Percentiles rank a stretch among this genome's conserved stretches.
Evolutionary conservation across 257 asterid species (phyloP).

Genomic region (Solanum gracilifrons): DNA sequence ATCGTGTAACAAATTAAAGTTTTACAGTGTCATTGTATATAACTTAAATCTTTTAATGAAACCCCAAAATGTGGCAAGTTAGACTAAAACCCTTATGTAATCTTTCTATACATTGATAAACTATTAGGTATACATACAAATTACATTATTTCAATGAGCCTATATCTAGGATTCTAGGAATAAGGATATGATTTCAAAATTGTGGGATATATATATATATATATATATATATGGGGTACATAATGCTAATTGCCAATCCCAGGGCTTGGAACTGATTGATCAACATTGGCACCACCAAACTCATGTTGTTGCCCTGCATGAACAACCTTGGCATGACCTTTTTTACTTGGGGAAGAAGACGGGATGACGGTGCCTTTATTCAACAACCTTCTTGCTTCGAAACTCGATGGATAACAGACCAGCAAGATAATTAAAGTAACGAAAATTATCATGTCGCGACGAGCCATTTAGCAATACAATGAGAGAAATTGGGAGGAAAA

Average conservation of each 20-base stretch:
- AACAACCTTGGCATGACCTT: neutral
- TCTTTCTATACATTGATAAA: neutral
- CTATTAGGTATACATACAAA: neutral
- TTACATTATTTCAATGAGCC: neutral
- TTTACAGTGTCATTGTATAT: neutral
- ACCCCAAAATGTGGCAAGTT: neutral
- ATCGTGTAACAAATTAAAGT: neutral
- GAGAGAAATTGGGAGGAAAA: neutral
- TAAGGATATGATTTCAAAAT: neutral
- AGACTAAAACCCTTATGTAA: neutral
- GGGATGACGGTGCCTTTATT: neutral
- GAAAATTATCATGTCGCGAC: neutral
- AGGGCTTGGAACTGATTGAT: neutral
- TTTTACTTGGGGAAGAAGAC: neutral
- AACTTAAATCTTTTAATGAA: neutral
- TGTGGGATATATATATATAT: neutral
- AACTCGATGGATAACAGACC: neutral
- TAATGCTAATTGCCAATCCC: neutral
- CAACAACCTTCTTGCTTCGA: neutral
- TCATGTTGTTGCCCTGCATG: neutral
- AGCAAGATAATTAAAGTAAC: neutral
- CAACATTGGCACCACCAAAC: neutral
- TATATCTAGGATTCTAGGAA: neutral
- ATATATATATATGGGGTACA: too few relatives aligned
- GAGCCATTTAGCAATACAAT: neutral